These are phyloP conservation scores for Edaphochlamys debaryana DNA, from an alignment of 139 green algal species.

Conservation along the genomic window DNA sequence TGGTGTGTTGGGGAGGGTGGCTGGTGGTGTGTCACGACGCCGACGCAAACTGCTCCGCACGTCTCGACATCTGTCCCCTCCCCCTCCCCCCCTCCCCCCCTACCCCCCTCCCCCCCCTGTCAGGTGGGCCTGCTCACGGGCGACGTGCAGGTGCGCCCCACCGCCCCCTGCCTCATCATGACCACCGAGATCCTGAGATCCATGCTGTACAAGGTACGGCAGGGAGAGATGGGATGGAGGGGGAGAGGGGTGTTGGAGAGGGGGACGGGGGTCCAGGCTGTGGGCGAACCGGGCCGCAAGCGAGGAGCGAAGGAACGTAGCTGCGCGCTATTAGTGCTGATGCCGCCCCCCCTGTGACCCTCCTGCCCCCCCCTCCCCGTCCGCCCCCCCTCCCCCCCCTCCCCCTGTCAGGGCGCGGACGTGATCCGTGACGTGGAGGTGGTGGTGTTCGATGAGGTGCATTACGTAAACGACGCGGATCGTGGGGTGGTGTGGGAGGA, in stretches of 20 bases:
- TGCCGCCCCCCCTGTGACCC: too few species aligned
- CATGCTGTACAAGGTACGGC: conserved; percentile 92
- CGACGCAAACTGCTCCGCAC: too few species aligned
- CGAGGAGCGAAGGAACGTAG: too few species aligned
- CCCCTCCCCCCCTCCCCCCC: background rate
- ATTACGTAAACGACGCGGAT: conserved; percentile 98
- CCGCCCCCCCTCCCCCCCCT: background rate
- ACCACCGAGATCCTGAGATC: conserved; percentile 97
- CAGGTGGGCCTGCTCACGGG: conserved; percentile 95
- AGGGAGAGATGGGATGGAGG: too few species aligned
- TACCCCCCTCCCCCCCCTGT: background rate
- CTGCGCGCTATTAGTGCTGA: too few species aligned
- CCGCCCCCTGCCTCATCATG: conserved; percentile 95
- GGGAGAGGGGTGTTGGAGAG: background rate
- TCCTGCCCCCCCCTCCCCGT: background rate
- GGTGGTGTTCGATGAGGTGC: conserved; percentile 98
- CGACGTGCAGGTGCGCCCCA: conserved; percentile 92
- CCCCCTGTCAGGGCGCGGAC: conserved; percentile 76
- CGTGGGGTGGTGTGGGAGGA: conserved; percentile 93
- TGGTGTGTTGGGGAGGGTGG: too few species aligned
- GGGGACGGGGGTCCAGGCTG: too few species aligned
- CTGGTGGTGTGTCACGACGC: too few species aligned
- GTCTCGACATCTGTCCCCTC: too few species aligned
- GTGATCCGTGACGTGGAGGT: conserved; percentile 95
- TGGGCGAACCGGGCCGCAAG: too few species aligned